Percentiles rank a stretch among this genome's conserved stretches.
phyloP scores from a whole-genome alignment of 2,329 filamentous ascomycete species.

The Pseudogymnoascus sp. region DNA sequence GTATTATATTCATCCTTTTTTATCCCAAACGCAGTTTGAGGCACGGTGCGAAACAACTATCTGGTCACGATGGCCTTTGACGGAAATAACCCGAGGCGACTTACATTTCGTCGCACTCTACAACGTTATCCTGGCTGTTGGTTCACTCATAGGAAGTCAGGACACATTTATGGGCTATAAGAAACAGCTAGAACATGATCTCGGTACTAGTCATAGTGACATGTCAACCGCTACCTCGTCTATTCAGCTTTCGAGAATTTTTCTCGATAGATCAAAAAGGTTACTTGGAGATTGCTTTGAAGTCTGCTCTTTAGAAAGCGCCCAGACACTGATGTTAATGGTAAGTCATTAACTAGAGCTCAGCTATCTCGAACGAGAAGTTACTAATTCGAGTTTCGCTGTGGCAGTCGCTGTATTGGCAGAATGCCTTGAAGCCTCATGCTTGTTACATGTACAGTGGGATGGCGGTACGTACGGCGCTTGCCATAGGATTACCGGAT shows the following conservation, averaged over 20 bases:
- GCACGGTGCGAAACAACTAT: not conserved
- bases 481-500: slow-evolving; percentile 29
- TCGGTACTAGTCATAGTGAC: not conserved
- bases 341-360: not conserved
- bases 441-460: slow-evolving; percentile 32
- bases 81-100: not conserved
- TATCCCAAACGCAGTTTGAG: not conserved
- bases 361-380: not conserved
- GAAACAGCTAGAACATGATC: not conserved
- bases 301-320: not conserved
- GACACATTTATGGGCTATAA: not conserved
- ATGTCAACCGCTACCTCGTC: not conserved
- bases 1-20: not conserved
- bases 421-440: slow-evolving; percentile 30
- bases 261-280: not conserved
- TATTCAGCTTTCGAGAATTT: not conserved
- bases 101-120: not conserved
- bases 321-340: not conserved
- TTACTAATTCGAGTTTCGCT: not conserved
- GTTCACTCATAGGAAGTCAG: not conserved
- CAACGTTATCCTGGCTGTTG: not conserved
- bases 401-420: slow-evolving; percentile 26
- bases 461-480: slow-evolving; percentile 30
- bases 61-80: not conserved
- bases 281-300: not conserved